These are phyloP conservation scores for Ustilago vetiveriae DNA, from an alignment of 1,284 basidiomycete species.

Conservation along the genomic window DNA sequence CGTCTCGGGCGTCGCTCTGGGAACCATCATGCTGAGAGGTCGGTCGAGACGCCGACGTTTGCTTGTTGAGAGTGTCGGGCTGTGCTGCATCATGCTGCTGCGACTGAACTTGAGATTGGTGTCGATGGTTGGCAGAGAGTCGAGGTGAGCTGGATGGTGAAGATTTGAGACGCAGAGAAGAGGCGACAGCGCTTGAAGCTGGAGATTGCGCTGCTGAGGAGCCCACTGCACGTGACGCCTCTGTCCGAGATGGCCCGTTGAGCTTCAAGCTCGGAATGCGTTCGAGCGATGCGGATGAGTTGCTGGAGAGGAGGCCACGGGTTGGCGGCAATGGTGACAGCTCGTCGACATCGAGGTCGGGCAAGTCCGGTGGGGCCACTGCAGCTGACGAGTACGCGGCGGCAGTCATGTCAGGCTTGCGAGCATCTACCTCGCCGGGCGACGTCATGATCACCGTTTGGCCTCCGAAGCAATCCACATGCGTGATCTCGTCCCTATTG, in stretches of 20 bases:
- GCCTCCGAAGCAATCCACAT: no score
- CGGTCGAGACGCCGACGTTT: neutral
- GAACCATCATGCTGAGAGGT: neutral
- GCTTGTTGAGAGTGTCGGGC: neutral
- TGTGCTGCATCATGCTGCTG: neutral
- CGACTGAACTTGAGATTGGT: neutral
- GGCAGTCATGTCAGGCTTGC: neutral
- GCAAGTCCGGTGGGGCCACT: constrained; percentile 1
- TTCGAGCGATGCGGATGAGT: constrained; percentile 14
- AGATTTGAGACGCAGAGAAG: constrained; percentile 28
- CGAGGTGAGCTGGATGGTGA: constrained; percentile 26
- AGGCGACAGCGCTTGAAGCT: constrained; percentile 22
- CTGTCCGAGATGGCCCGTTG: constrained; percentile 5
- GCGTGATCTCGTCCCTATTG: no score
- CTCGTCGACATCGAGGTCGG: constrained; percentile 41
- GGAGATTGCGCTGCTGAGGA: constrained; percentile 11
- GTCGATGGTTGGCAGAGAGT: neutral
- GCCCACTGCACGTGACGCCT: neutral
- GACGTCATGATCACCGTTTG: constrained; percentile 14
- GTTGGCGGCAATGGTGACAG: constrained; percentile 42
- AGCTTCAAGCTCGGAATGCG: constrained; percentile 13
- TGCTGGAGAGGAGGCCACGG: constrained; percentile 11
- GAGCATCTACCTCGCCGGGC: neutral
- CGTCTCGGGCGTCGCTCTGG: neutral
- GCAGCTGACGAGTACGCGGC: neutral